Base-by-base conservation (phyloP, 169 alveolate genomes). In the Plasmodium reichenowi region DNA sequence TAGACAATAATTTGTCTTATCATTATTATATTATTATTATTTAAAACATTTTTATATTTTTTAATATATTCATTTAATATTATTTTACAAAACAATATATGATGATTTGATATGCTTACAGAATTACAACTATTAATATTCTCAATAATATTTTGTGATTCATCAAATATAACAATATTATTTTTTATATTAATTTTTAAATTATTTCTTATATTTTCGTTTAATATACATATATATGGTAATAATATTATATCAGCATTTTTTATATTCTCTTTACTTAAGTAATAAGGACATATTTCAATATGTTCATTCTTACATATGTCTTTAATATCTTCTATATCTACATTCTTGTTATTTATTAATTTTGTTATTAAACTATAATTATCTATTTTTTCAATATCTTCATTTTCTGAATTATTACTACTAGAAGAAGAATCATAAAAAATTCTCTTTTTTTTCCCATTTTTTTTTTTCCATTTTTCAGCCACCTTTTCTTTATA, bases 141-240 rank as follows among this genome's bases (percentile, higher is more conserved):
- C n/a, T 76, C 88, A 48, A 76, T 48, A 54, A 93, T 75, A 88
- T 93, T 95, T 78, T 95, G 97, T 7, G 97, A 95, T 85, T 95
- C 97, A 66, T 95, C 97, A 86, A 95, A 86, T 26, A 95, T 92
- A 15, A 78, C 86, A 13, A 92, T 52, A 20, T 91, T 74, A 56
- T 88, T 75, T 67, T 67, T 88, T 63, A 88, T 91, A 60, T 74
- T 38, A 29, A 94, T 92, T 64, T 76, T 76, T 76, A 76, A 64
- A 22, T 70, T 92, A 17, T 72, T 80, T 78, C 93, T 52, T 1
- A 93, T 68, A 15, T 86, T 74, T 66, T 92, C 93, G 52, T 94
- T 94, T 74, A 94, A 92, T 26, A 94, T 92, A 71, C 92, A 93
- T 64, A 89, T 93, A 85, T 94, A 94, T 32, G 97, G 97, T 59